These are phyloP conservation scores for Bjerkandera adusta DNA, from an alignment of 1,284 basidiomycete species.

Conservation along the genomic window DNA sequence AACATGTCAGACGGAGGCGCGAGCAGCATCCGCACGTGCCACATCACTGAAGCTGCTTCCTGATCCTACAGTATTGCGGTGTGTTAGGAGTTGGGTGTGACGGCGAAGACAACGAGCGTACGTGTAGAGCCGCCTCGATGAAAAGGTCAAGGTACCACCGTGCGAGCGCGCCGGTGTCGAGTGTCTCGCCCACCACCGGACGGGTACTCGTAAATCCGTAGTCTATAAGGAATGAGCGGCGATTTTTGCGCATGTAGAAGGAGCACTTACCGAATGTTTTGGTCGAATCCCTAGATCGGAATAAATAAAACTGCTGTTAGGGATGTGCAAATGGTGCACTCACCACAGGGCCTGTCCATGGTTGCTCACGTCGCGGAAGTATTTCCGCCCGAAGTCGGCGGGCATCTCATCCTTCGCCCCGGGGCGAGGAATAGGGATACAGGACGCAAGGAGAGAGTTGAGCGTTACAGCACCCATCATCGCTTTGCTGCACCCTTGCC, in stretches of 20 bases:
- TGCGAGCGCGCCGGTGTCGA: conserved; percentile 10
- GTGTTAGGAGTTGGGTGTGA: not conserved
- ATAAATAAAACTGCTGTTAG: no score
- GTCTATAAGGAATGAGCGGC: conserved; percentile 1
- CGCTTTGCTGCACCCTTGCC: conserved; percentile 17
- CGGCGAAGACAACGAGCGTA: not conserved
- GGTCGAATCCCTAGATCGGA: conserved; percentile 14
- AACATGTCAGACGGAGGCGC: conserved; percentile 16
- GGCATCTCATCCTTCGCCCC: conserved; percentile 5
- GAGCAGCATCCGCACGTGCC: conserved; percentile 17
- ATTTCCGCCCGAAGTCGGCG: conserved; percentile 5
- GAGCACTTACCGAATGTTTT: conserved; percentile 14
- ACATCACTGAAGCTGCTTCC: conserved; percentile 15
- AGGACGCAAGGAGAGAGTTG: conserved; percentile 10
- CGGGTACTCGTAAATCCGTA: conserved; percentile 16
- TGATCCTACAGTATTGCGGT: conserved; percentile 4
- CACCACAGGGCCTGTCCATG: conserved; percentile 17
- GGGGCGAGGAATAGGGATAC: not conserved
- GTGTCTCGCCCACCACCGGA: conserved; percentile 13
- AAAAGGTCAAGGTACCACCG: conserved; percentile 18
- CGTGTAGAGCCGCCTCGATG: conserved; percentile 15
- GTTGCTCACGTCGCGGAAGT: conserved; percentile 11
- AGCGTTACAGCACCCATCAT: conserved; percentile 17
- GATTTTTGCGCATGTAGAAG: no score
- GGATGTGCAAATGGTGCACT: not conserved